Evolutionary conservation across 441 rosid species (phyloP).

Genomic region (Erysimum pusillum): DNA sequence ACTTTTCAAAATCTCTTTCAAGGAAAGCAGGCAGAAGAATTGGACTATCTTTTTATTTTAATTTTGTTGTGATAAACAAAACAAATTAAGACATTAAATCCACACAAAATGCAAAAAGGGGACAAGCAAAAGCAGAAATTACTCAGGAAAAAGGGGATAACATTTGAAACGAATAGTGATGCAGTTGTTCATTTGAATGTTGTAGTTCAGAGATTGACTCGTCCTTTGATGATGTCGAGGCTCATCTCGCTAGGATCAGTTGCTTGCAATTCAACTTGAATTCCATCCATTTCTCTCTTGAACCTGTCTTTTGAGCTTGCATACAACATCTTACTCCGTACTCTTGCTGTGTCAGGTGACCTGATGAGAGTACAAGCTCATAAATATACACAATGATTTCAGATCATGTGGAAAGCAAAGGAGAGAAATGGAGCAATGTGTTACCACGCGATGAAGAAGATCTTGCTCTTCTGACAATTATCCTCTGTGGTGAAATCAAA

Average conservation of each 20-base stretch:
- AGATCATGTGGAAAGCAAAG: neutral
- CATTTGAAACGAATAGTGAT: constrained; percentile 10
- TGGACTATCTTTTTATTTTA: neutral
- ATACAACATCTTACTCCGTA: constrained; percentile 80
- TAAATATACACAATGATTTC: neutral
- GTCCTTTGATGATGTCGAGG: constrained; percentile 65
- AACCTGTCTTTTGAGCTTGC: constrained; percentile 82
- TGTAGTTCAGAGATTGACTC: constrained; percentile 50
- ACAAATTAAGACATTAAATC: constrained; percentile 17
- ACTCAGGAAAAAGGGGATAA: no score
- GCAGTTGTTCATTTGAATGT: constrained; percentile 1
- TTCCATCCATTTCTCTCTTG: constrained; percentile 77
- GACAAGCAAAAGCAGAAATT: constrained; percentile 13
- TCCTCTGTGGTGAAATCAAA: constrained; percentile 71
- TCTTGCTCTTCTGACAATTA: constrained; percentile 81
- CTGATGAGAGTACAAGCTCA: constrained; percentile 40
- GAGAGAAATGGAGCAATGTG: neutral
- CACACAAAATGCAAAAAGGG: constrained; percentile 32
- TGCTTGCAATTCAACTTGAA: constrained; percentile 81
- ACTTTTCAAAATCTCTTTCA: neutral
- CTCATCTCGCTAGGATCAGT: constrained; percentile 78
- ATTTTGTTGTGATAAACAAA: neutral
- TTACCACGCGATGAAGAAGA: constrained; percentile 82
- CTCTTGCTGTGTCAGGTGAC: constrained; percentile 70
- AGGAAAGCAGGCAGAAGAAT: neutral